Conservation (phyloP, 2,329 filamentous ascomycete species). For the Fusarium bactridioides region DNA sequence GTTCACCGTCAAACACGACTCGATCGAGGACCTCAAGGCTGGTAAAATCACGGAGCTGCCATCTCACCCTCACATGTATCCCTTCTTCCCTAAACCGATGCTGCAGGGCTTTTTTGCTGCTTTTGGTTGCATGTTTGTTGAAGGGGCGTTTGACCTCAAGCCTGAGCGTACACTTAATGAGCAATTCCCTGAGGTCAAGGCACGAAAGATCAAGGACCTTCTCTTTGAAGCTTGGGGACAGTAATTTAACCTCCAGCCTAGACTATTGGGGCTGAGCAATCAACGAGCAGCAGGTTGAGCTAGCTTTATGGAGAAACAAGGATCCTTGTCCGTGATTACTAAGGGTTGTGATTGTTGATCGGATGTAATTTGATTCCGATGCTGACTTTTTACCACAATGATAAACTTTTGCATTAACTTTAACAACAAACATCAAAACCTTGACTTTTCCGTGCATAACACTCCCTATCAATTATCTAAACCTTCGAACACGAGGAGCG, state of each 20-base stretch:
- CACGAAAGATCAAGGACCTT: background rate
- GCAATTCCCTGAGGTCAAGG: background rate
- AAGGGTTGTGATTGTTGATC: background rate
- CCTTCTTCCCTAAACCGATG: background rate
- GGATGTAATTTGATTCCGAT: background rate
- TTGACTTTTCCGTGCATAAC: fast-evolving
- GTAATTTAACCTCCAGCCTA: background rate
- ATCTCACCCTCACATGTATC: background rate
- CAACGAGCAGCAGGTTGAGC: no score
- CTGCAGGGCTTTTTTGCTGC: background rate
- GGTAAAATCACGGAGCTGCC: background rate
- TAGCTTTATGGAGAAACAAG: background rate
- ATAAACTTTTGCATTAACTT: background rate
- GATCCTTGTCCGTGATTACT: background rate
- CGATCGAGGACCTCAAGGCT: background rate
- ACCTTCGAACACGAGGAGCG: fast-evolving
- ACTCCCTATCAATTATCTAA: fast-evolving
- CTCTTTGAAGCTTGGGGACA: background rate
- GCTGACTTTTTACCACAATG: background rate
- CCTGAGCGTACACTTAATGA: background rate
- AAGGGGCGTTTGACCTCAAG: background rate
- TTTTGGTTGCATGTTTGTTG: background rate
- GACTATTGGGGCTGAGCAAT: background rate
- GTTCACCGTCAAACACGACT: background rate
- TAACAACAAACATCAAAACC: fast-evolving